Base-by-base conservation (phyloP, 1,139 yeast species). In the Spathaspora sp. region DNA sequence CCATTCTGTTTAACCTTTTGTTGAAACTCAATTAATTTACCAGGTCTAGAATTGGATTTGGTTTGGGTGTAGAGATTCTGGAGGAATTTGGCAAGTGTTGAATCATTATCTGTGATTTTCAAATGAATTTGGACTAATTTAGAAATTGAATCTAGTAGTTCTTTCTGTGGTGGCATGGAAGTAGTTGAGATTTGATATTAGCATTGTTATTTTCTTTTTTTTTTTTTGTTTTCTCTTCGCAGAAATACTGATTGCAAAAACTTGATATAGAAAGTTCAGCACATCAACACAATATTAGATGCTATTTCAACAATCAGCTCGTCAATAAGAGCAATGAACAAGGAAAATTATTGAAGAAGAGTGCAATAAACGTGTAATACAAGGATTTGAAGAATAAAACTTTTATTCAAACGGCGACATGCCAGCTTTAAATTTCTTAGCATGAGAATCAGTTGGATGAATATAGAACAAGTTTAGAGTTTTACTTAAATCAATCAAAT, bases 31-130 rank as follows among this genome's bases (percentile, higher is more conserved):
- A 57, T 56, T 18, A 68, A 53, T 37, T 52, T 44, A 26, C 31
- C 49, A 42, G 46, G 55, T 43, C 45, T 44, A 15, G 29, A 48
- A 9, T 47, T 46, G n/a, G 49, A 25, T 10, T 42, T 39, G 1
- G 51, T 38, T 42, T 73, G 63, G 2, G 66, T 61, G 53, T 78
- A 77, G 23, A 87, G 60, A 50, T 72, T 76, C 3, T 74, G 51
- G 10, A 88, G 69, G 61, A 83, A 86, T 52, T 80, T 80, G 0
- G 88, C 78, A 18, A 86, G 68, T 8, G 81, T 73, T 29, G 64
- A 61, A 46, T 82, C 84, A 1, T 65, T 68, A 41, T 64, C 70
- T 7, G 57, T 49, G 2, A 58, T 40, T 18, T 56, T 55, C 24
- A 58, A 41, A 34, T 44, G 41, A 2, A 42, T 24, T 16, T 20